phyloP scores from a whole-genome alignment of 75 land plant genomes.

The Picea sitchensis region DNA sequence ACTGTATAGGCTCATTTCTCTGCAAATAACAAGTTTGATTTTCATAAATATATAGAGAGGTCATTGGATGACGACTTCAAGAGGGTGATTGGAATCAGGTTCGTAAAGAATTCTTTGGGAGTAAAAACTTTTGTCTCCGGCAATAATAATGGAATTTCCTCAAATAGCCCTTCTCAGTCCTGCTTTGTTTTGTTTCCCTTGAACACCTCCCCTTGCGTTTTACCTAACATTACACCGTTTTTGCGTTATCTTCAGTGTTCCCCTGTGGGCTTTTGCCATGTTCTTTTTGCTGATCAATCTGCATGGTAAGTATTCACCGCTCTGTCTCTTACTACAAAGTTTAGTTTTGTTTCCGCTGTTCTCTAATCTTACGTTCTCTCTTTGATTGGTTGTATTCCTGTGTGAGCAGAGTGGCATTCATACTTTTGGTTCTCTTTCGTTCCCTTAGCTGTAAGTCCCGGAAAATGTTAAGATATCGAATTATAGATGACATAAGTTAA shows the following conservation, averaged over 20 bases:
- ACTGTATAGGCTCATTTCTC: slow-evolving; percentile 63
- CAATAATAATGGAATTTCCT: too few species aligned
- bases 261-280: slow-evolving; percentile 53
- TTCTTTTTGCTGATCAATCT: slow-evolving; percentile 50
- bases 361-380: too few species aligned
- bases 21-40: slow-evolving; percentile 48
- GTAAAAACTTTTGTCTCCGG: too few species aligned
- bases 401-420: slow-evolving; percentile 38
- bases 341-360: too few species aligned
- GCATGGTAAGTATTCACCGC: slow-evolving; percentile 26
- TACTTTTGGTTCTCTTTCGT: slow-evolving; percentile 60
- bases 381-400: too few species aligned
- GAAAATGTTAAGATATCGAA: neutral
- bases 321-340: neutral
- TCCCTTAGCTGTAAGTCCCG: slow-evolving; percentile 45
- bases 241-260: slow-evolving; percentile 32
- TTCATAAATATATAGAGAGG: slow-evolving; percentile 16
- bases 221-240: neutral
- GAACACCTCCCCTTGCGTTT: neutral
- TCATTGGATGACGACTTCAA: too few species aligned
- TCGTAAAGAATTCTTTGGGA: too few species aligned
- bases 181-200: neutral
- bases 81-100: too few species aligned
- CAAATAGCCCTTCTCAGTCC: neutral
- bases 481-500: neutral